Conservation (phyloP, 345 rosid genomes). For the Boechera divaricarpa region DNA sequence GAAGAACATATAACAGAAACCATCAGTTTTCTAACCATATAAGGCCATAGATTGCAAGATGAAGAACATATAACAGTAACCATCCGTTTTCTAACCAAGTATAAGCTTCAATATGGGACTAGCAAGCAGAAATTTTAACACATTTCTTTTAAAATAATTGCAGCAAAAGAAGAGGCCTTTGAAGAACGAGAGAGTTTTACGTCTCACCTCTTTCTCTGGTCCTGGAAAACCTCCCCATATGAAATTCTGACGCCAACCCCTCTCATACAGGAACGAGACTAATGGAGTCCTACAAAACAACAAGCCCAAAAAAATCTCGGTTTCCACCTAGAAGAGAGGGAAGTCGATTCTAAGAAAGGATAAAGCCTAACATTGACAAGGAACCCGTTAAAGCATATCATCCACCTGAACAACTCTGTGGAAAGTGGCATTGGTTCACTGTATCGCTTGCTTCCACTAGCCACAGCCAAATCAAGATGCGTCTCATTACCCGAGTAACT, state of each 20-base stretch:
- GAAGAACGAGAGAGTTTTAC: constrained; percentile 9
- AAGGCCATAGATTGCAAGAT: no score
- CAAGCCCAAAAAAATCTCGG: constrained; percentile 18
- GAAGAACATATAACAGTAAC: no score
- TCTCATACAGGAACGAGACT: constrained; percentile 81
- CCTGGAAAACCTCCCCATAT: constrained; percentile 83
- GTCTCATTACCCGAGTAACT: constrained; percentile 61
- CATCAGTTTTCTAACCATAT: no score
- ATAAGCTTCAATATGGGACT: not conserved
- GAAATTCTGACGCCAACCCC: constrained; percentile 96
- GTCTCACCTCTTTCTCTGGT: constrained; percentile 80
- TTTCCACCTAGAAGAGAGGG: constrained; percentile 12
- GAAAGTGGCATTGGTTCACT: constrained; percentile 62
- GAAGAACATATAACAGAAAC: not conserved
- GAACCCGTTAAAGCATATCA: constrained; percentile 5
- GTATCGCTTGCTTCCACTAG: constrained; percentile 59
- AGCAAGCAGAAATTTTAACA: not conserved
- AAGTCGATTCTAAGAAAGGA: constrained; percentile 18
- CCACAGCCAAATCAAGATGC: constrained; percentile 69
- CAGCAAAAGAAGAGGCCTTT: not conserved
- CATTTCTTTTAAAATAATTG: not conserved
- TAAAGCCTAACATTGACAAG: not conserved
- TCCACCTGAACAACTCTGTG: constrained; percentile 52
- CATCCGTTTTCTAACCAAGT: not conserved
- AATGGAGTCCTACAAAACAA: constrained; percentile 56